Percentiles rank a stretch among this genome's conserved stretches.
Conservation (phyloP, 768 basidiomycete species). For the Podaxis mareebaensis region DNA sequence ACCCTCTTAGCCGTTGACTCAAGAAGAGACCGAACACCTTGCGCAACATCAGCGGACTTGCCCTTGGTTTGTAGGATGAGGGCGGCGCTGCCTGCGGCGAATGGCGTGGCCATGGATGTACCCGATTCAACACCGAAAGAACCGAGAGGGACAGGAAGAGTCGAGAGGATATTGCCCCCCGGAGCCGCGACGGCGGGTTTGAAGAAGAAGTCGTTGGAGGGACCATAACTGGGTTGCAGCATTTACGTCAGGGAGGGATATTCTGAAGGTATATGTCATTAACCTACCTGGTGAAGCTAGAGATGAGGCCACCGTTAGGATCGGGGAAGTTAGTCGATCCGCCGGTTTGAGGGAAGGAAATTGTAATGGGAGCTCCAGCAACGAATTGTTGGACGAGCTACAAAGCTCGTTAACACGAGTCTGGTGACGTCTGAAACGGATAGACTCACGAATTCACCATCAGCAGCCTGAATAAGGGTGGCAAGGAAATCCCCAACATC, state of each 20-base stretch:
- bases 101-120: conserved; percentile 47
- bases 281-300: conserved; percentile 43
- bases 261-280: neutral
- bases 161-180: conserved; percentile 52
- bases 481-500: conserved; percentile 46
- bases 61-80: conserved; percentile 44
- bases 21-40: conserved; percentile 33
- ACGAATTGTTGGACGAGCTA: conserved; percentile 54
- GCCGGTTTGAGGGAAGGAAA: conserved; percentile 51
- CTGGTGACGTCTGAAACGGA: no score
- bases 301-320: conserved; percentile 55
- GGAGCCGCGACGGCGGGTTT: conserved; percentile 56
- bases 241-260: neutral
- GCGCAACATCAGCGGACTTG: conserved; percentile 29
- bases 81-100: conserved; percentile 46
- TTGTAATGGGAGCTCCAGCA: conserved; percentile 39
- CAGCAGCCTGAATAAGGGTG: conserved; percentile 52
- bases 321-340: conserved; percentile 45
- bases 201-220: conserved; percentile 59
- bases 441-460: conserved; percentile 52
- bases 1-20: conserved; percentile 46
- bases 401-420: neutral
- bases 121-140: conserved; percentile 42
- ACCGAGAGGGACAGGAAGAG: conserved; percentile 41
- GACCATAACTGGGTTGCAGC: conserved; percentile 45